A percentile compares a stretch with the other conserved stretches of the same genome.
Evolutionary conservation across 306 rosid genomes (phyloP).

Genomic region (Quercus dentata): DNA sequence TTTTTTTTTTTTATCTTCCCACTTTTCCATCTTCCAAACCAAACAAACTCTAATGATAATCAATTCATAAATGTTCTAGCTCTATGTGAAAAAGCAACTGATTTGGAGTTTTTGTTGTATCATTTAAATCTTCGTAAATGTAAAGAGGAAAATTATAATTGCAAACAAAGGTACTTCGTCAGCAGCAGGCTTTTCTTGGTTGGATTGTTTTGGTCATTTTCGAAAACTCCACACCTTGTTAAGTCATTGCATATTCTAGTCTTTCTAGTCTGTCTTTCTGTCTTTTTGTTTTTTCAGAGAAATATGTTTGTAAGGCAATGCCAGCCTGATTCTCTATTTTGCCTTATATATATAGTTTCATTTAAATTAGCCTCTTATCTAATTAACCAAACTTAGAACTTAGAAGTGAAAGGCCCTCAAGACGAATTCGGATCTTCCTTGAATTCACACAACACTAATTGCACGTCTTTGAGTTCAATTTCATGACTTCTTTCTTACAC

Average conservation of each 20-base stretch:
- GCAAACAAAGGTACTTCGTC: conserved; percentile 36
- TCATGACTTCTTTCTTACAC: no score
- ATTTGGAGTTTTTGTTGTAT: not conserved
- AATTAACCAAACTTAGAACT: conserved; percentile 20
- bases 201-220: conserved; percentile 41
- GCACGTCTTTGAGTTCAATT: not conserved
- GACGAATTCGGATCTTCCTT: conserved; percentile 27
- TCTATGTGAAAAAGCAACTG: no score
- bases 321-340: conserved; percentile 14
- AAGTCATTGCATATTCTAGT: conserved; percentile 30
- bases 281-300: conserved; percentile 16
- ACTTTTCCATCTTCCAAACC: no score
- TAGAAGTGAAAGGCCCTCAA: not conserved
- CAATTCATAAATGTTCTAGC: no score
- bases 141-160: conserved; percentile 2
- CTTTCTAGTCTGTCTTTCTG: conserved; percentile 35
- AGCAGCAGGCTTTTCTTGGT: conserved; percentile 45
- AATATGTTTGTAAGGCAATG: conserved; percentile 12
- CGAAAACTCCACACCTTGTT: conserved; percentile 43
- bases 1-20: rapidly evolving
- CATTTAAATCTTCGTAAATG: conserved; percentile 1
- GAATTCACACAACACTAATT: conserved; percentile 4
- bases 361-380: not conserved
- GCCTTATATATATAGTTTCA: not conserved
- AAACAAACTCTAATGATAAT: no score